phyloP scores from a whole-genome alignment of 768 basidiomycete genomes.

The Mycena floridula region DNA sequence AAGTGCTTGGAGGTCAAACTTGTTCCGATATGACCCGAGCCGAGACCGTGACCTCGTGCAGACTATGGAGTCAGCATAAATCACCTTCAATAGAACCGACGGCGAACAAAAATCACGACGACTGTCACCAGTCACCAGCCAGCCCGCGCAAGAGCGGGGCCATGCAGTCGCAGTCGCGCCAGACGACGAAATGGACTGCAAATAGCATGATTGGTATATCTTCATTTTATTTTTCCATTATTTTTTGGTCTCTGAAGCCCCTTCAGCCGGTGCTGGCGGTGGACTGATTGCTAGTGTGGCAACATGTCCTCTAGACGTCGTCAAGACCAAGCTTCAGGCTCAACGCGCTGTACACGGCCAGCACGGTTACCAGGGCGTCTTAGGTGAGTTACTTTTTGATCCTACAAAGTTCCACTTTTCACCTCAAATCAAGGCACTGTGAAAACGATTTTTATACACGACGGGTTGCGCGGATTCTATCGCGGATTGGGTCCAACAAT shows the following conservation, averaged over 20 bases:
- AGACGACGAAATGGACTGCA: conserved; percentile 56
- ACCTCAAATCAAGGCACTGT: conserved; percentile 44
- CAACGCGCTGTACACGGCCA: conserved; percentile 69
- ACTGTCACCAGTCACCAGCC: too few relatives aligned
- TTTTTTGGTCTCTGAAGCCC: conserved; percentile 3
- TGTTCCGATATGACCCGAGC: too few relatives aligned
- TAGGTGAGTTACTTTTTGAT: conserved; percentile 41
- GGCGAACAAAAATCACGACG: too few relatives aligned
- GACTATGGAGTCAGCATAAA: too few relatives aligned
- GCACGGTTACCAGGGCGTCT: conserved; percentile 68
- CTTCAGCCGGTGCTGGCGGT: conserved; percentile 86
- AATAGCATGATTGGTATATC: conserved; percentile 78
- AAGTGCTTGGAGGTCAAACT: too few relatives aligned
- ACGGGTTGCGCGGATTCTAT: conserved; percentile 88
- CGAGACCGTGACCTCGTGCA: too few relatives aligned
- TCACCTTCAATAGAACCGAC: too few relatives aligned
- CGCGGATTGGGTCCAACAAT: conserved; percentile 97
- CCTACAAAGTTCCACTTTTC: neutral
- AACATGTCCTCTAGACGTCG: conserved; percentile 95
- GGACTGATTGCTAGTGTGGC: conserved; percentile 89
- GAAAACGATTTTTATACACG: conserved; percentile 46
- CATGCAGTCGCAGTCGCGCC: neutral
- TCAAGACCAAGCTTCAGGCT: conserved; percentile 98
- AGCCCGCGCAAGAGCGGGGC: too few relatives aligned
- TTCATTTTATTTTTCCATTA: conserved; percentile 7